A percentile compares a stretch with the other conserved stretches of the same genome.
These are phyloP conservation scores for Cyclostephanos invisitatus DNA, from an alignment of 108 stramenopile species.

Conservation along the genomic window DNA sequence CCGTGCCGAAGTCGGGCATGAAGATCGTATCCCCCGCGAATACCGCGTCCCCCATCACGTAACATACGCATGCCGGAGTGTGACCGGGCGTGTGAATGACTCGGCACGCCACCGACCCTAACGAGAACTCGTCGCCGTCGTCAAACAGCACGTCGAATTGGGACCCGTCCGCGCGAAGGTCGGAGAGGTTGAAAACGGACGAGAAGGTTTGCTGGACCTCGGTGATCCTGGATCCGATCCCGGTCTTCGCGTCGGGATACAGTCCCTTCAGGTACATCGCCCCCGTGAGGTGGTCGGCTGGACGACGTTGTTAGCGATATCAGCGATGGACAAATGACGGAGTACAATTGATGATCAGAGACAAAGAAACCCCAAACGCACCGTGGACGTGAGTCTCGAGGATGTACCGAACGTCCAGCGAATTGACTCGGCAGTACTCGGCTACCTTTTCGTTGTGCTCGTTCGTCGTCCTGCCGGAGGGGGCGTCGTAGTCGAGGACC, in stretches of 20 bases:
- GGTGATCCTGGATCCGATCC: slow-evolving; percentile 47
- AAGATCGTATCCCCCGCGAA: slow-evolving; percentile 56
- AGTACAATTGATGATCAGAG: not conserved
- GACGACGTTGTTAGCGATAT: not conserved
- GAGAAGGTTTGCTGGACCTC: slow-evolving; percentile 40
- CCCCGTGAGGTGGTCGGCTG: slow-evolving; percentile 54
- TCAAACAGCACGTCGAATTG: slow-evolving; percentile 46
- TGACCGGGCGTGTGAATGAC: slow-evolving; percentile 54
- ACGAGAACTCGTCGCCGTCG: slow-evolving; percentile 38
- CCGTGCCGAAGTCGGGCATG: slow-evolving; percentile 53
- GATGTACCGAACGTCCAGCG: slow-evolving; percentile 38
- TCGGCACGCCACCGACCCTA: slow-evolving; percentile 19
- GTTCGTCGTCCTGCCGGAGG: slow-evolving; percentile 39
- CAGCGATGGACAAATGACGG: not conserved
- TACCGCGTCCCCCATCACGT: slow-evolving; percentile 46
- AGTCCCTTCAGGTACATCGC: slow-evolving; percentile 32
- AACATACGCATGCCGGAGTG: slow-evolving; percentile 54
- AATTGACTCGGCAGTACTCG: slow-evolving; percentile 14
- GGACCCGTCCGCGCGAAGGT: slow-evolving; percentile 37
- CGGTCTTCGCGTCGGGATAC: slow-evolving; percentile 44
- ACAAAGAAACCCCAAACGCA: not conserved
- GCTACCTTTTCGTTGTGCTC: slow-evolving; percentile 36
- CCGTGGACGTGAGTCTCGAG: slow-evolving; percentile 50
- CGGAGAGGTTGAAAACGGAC: slow-evolving; percentile 43
- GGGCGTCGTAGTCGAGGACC: slow-evolving; percentile 47